These are phyloP conservation scores for Helotiales sp. DNA, from an alignment of 2,329 filamentous ascomycete genomes.

Conservation along the genomic window DNA sequence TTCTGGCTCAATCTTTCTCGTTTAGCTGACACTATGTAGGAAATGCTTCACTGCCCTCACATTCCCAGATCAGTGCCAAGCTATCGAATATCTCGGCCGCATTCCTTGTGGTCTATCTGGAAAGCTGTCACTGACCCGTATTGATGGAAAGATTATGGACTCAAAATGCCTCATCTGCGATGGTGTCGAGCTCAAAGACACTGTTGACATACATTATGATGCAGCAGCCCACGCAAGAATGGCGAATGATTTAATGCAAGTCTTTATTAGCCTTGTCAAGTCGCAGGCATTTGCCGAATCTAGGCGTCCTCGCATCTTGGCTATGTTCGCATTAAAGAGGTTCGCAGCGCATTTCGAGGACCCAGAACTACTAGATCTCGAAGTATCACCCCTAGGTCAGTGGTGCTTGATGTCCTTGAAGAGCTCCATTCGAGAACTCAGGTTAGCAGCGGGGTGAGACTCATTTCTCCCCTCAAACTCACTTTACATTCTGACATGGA, in stretches of 20 bases:
- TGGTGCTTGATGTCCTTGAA: slow-evolving; percentile 82
- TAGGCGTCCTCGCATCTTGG: slow-evolving; percentile 67
- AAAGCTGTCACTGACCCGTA: slow-evolving; percentile 45
- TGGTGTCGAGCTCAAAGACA: slow-evolving; percentile 20
- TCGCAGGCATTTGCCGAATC: slow-evolving; percentile 56
- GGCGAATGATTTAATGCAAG: slow-evolving; percentile 48
- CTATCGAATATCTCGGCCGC: slow-evolving; percentile 60
- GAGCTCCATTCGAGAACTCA: slow-evolving; percentile 83
- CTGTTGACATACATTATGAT: slow-evolving; percentile 21
- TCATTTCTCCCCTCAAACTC: slow-evolving; percentile 18
- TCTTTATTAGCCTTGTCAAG: slow-evolving; percentile 53
- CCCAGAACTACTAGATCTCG: slow-evolving; percentile 66
- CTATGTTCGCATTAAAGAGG: slow-evolving; percentile 73
- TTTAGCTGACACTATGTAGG: slow-evolving; percentile 38
- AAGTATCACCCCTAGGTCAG: slow-evolving; percentile 70
- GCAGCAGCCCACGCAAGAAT: slow-evolving; percentile 26
- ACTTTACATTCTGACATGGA: slow-evolving; percentile 28
- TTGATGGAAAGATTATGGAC: slow-evolving; percentile 38
- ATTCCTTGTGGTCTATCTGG: slow-evolving; percentile 61
- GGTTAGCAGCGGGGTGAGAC: slow-evolving; percentile 73
- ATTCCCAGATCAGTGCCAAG: slow-evolving; percentile 56
- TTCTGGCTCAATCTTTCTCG: background rate
- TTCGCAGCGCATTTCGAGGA: slow-evolving; percentile 70
- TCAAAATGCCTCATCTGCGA: slow-evolving; percentile 42
- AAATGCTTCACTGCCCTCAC: slow-evolving; percentile 52